These are phyloP conservation scores for Agastache rugosa DNA, from an alignment of 257 asterid genomes.

Conservation along the genomic window DNA sequence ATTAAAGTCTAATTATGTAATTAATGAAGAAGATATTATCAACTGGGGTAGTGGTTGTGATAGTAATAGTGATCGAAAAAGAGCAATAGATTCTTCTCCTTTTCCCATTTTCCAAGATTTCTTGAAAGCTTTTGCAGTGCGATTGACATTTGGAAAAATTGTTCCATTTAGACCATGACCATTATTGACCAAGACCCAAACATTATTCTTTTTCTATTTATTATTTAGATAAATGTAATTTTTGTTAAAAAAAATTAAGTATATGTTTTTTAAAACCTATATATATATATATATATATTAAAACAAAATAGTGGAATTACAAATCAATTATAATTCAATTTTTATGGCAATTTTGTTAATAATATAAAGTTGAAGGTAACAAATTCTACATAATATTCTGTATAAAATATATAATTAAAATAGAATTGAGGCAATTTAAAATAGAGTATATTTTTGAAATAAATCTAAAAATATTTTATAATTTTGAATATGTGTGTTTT, in stretches of 20 bases:
- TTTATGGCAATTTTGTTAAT: too few relatives aligned
- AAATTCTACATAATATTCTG: too few relatives aligned
- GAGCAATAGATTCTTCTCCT: constrained; percentile 11
- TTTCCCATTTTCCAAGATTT: constrained; percentile 42
- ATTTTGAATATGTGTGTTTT: too few relatives aligned
- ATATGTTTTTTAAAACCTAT: too few relatives aligned
- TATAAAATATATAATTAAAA: too few relatives aligned
- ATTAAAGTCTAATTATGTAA: neutral
- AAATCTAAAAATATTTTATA: too few relatives aligned
- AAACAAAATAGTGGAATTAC: too few relatives aligned
- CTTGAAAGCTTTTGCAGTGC: constrained; percentile 35
- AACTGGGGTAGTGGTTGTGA: neutral
- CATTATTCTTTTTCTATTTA: neutral
- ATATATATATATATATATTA: too few relatives aligned
- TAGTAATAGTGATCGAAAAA: constrained; percentile 21
- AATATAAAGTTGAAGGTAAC: too few relatives aligned
- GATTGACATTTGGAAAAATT: constrained; percentile 6
- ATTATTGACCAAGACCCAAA: neutral
- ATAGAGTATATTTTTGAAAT: too few relatives aligned
- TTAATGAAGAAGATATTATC: neutral
- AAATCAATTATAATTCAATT: too few relatives aligned
- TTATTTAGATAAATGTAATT: neutral
- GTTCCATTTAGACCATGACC: constrained; percentile 31
- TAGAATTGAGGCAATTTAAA: too few relatives aligned
- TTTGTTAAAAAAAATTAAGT: neutral